Evolutionary conservation across 2,329 filamentous ascomycete genomes (phyloP).

Genomic region (Pseudogymnoascus verrucosus): DNA sequence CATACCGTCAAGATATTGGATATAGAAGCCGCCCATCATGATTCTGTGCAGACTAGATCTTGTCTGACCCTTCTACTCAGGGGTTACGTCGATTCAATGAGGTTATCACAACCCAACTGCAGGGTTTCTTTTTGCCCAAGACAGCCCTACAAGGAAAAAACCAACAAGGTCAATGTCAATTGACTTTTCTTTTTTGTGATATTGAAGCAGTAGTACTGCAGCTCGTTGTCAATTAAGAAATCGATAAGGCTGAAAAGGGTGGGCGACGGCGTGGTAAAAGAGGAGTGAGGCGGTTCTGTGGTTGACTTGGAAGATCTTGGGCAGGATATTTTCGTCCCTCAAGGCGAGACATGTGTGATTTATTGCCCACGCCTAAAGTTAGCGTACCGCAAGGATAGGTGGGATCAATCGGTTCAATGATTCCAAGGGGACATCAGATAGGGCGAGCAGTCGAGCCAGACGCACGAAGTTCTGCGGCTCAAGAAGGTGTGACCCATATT

Average conservation of each 20-base stretch:
- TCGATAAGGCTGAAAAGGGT: constrained; percentile 26
- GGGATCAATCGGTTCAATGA: constrained; percentile 22
- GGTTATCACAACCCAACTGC: constrained; percentile 10
- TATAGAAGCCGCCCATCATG: constrained; percentile 39
- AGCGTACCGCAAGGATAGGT: constrained; percentile 28
- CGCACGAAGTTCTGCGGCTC: constrained; percentile 50
- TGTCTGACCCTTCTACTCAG: constrained; percentile 7
- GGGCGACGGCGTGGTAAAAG: constrained; percentile 26
- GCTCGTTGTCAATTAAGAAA: constrained; percentile 16
- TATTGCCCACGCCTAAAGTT: constrained; percentile 41
- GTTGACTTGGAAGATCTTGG: constrained; percentile 26
- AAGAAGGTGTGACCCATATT: constrained; percentile 58
- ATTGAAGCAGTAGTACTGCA: constrained; percentile 5
- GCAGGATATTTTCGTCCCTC: constrained; percentile 36
- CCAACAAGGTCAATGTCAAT: constrained; percentile 22
- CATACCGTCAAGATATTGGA: constrained; percentile 66
- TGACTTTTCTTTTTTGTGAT: constrained; percentile 7
- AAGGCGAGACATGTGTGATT: constrained; percentile 56
- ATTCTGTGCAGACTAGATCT: constrained; percentile 9
- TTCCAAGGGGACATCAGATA: constrained; percentile 29
- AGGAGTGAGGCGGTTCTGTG: constrained; percentile 29
- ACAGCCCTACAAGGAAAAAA: constrained; percentile 31
- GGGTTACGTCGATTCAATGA: neutral
- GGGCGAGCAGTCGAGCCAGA: constrained; percentile 30
- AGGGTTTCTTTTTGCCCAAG: constrained; percentile 20